A percentile compares a stretch with the other conserved stretches of the same genome.
These are phyloP conservation scores for Cyclotella cryptica DNA, from an alignment of 108 stramenopile genomes.

Conservation along the genomic window DNA sequence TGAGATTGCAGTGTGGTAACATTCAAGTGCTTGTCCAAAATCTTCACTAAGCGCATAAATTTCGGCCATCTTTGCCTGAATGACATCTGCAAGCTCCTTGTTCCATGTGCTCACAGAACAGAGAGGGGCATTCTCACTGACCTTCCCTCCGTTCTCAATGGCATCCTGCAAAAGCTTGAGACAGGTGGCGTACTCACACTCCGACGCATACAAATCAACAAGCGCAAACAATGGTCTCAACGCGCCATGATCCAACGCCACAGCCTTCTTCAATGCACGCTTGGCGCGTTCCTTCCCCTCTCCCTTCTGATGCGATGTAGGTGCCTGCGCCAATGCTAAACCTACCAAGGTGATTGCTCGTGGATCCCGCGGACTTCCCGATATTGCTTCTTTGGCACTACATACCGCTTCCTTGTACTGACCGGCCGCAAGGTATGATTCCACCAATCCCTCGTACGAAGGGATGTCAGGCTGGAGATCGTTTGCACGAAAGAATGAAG, in stretches of 20 bases:
- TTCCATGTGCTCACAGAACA: constrained; percentile 33
- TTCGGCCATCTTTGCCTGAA: constrained; percentile 76
- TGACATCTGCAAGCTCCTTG: constrained; percentile 53
- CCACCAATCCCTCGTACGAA: constrained; percentile 84
- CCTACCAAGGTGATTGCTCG: constrained; percentile 83
- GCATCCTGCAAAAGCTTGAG: constrained; percentile 71
- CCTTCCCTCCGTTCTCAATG: constrained; percentile 60
- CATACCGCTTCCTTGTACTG: constrained; percentile 85
- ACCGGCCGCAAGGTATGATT: constrained; percentile 72
- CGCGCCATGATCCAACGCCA: constrained; percentile 70
- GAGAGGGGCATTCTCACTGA: constrained; percentile 24
- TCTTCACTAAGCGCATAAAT: constrained; percentile 70
- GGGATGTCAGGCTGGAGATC: constrained; percentile 72
- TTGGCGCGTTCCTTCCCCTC: constrained; percentile 80
- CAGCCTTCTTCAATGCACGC: constrained; percentile 77
- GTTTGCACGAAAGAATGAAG: constrained; percentile 82
- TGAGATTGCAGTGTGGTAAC: constrained; percentile 78
- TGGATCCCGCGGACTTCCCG: constrained; percentile 75
- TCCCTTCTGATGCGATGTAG: constrained; percentile 38
- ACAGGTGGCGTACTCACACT: constrained; percentile 68
- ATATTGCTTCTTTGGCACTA: constrained; percentile 83
- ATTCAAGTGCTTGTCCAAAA: constrained; percentile 75
- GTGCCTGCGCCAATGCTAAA: constrained; percentile 70
- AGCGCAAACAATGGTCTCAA: constrained; percentile 77
- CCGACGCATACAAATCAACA: constrained; percentile 67